Evolutionary conservation across 345 rosid species (phyloP).

Genomic region (Populus pruinosa): DNA sequence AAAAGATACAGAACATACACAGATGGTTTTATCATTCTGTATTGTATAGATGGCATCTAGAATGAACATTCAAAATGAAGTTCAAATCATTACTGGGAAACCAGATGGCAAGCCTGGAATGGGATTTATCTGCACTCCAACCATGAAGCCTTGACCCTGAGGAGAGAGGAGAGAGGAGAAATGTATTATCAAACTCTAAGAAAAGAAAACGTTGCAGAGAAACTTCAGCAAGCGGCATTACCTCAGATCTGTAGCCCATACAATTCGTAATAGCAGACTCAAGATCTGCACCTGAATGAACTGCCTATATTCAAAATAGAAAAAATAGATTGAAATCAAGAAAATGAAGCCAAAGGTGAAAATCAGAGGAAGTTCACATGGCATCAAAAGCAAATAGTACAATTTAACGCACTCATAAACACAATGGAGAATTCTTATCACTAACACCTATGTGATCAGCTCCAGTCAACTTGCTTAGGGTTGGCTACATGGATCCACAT

Average conservation of each 20-base stretch:
- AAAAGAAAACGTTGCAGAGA: background rate
- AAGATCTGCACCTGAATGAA: slow-evolving; percentile 99
- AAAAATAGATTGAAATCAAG: background rate
- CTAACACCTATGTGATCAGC: background rate
- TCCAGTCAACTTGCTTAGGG: background rate
- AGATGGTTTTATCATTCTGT: slow-evolving; percentile 13
- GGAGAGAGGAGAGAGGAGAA: slow-evolving; percentile 21
- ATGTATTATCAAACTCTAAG: slow-evolving; percentile 19
- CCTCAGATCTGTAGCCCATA: slow-evolving; percentile 89
- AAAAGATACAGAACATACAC: slow-evolving; percentile 7
- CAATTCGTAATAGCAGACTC: slow-evolving; percentile 93
- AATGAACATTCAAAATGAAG: slow-evolving; percentile 20
- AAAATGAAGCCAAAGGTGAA: background rate
- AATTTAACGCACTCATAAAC: background rate
- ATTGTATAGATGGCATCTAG: slow-evolving; percentile 1
- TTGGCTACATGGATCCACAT: background rate
- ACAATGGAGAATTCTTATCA: background rate
- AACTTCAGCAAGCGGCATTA: slow-evolving; percentile 21
- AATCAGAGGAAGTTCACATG: slow-evolving; percentile 9
- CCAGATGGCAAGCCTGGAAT: slow-evolving; percentile 86
- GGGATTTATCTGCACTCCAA: slow-evolving; percentile 93
- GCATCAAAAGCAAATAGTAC: slow-evolving; percentile 5
- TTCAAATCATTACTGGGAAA: slow-evolving; percentile 62
- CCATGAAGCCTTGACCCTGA: slow-evolving; percentile 99
- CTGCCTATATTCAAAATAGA: slow-evolving; percentile 57